phyloP scores from a whole-genome alignment of 495 filamentous ascomycete genomes.

The Hypoxylon cercidicola region DNA sequence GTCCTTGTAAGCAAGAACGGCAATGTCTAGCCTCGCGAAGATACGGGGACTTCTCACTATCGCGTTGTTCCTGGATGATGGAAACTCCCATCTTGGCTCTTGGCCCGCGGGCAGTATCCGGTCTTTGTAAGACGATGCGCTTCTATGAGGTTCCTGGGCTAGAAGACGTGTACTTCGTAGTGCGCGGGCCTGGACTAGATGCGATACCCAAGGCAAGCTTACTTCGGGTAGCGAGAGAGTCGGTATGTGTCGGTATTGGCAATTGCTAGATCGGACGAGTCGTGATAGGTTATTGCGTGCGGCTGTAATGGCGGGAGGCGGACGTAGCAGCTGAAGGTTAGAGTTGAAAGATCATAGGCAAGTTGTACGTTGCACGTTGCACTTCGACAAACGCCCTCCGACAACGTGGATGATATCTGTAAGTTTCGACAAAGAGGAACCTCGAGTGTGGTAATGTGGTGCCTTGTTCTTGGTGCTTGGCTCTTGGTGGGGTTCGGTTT shows the following conservation, averaged over 20 bases:
- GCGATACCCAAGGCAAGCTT: conserved; percentile 15
- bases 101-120: conserved; percentile 29
- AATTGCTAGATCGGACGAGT: conserved; percentile 8
- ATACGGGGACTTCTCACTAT: conserved; percentile 47
- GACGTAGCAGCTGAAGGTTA: background rate
- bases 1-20: conserved; percentile 3
- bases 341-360: conserved; percentile 2
- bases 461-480: conserved; percentile 16
- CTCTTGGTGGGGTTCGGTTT: conserved; percentile 40
- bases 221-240: conserved; percentile 1
- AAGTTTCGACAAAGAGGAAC: conserved; percentile 30
- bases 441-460: conserved; percentile 23
- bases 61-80: conserved; percentile 55
- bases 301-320: background rate
- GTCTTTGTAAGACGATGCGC: conserved; percentile 6
- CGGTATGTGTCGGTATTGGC: conserved; percentile 10
- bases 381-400: conserved; percentile 27
- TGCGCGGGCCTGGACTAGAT: background rate
- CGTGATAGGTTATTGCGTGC: conserved; percentile 5
- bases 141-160: background rate
- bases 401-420: conserved; percentile 34
- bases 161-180: conserved; percentile 1
- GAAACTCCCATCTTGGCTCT: conserved; percentile 51
- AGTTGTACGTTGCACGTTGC: conserved; percentile 11
- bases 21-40: conserved; percentile 13